Percentiles rank a stretch among this genome's conserved stretches.
These are phyloP conservation scores for Mortierella sp. DNA, from an alignment of 371 early-diverging fungal species.

Conservation along the genomic window DNA sequence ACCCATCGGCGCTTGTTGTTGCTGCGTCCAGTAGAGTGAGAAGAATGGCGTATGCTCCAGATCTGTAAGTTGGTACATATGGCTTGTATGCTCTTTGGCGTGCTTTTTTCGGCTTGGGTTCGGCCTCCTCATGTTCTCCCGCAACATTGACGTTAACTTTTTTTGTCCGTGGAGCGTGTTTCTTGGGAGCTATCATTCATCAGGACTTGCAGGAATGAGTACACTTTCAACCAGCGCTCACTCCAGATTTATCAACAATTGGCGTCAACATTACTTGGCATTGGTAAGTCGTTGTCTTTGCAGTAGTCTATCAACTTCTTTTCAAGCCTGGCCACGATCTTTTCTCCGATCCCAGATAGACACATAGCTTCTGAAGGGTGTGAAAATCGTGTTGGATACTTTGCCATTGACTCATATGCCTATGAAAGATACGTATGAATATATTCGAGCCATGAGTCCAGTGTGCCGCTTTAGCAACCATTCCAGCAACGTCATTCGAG, in stretches of 20 bases:
- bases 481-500: background rate
- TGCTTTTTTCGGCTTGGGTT: constrained; percentile 26
- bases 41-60: constrained; percentile 91
- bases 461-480: background rate
- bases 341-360: constrained; percentile 75
- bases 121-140: constrained; percentile 2
- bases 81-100: constrained; percentile 34
- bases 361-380: constrained; percentile 68
- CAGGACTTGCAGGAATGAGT: background rate
- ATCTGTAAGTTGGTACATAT: constrained; percentile 88
- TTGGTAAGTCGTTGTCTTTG: constrained; percentile 63
- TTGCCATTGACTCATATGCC: constrained; percentile 75
- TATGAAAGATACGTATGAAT: constrained; percentile 23
- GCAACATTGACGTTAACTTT: background rate
- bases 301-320: constrained; percentile 67
- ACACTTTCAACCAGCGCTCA: background rate
- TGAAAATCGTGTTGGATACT: constrained; percentile 65
- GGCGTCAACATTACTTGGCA: constrained; percentile 58
- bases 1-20: constrained; percentile 23
- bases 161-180: background rate
- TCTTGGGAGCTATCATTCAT: constrained; percentile 1
- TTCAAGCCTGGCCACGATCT: constrained; percentile 71
- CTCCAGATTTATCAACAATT: background rate
- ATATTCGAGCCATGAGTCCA: background rate
- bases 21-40: constrained; percentile 72